phyloP scores from a whole-genome alignment of 306 rosid species.

The Glycine latifolia region DNA sequence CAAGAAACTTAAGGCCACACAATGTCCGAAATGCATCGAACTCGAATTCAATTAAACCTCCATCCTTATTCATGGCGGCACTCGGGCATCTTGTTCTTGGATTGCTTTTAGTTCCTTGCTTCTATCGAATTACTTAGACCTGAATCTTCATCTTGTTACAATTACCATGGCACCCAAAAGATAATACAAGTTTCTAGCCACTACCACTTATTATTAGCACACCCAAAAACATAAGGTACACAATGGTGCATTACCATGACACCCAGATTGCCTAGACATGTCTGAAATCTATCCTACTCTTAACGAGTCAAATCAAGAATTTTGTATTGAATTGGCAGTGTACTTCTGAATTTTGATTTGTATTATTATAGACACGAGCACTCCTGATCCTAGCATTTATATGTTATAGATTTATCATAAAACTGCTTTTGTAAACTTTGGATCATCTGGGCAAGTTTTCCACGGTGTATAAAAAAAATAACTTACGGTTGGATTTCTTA shows the following conservation, averaged over 20 bases:
- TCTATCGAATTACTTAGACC: slow-evolving; percentile 23
- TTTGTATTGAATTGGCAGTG: slow-evolving; percentile 3
- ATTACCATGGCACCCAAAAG: slow-evolving; percentile 14
- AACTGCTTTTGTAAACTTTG: background rate
- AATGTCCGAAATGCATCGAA: slow-evolving; percentile 21
- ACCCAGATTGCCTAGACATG: background rate
- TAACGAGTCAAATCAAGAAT: background rate
- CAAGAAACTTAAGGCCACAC: slow-evolving; percentile 47
- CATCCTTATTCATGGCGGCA: slow-evolving; percentile 11
- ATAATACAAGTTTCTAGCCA: background rate
- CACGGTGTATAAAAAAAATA: too few relatives aligned
- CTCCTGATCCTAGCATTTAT: slow-evolving; percentile 17
- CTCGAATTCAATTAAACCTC: slow-evolving; percentile 38
- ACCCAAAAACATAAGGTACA: slow-evolving; percentile 9
- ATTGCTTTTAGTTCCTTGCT: slow-evolving; percentile 44
- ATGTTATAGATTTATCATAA: background rate
- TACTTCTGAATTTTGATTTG: background rate
- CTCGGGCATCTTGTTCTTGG: slow-evolving; percentile 40
- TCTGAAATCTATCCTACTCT: background rate
- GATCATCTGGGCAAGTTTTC: background rate
- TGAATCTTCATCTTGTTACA: slow-evolving; percentile 1
- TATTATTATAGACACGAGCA: background rate
- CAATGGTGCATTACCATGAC: background rate
- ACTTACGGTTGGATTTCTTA: too few relatives aligned
- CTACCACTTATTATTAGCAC: background rate